phyloP scores from a whole-genome alignment of 371 early-diverging fungal genomes.

The Batkoa obscura region DNA sequence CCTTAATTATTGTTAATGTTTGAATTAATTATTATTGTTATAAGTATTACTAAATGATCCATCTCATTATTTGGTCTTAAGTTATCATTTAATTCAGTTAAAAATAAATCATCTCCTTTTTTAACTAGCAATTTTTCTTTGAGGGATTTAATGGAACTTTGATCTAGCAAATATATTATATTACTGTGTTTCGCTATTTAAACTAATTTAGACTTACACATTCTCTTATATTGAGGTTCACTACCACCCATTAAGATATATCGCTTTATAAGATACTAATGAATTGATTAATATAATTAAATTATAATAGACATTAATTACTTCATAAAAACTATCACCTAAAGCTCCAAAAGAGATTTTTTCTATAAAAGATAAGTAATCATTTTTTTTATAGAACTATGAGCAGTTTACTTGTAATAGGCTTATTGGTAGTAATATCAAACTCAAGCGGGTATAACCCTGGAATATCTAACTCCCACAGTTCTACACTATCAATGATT shows the following conservation, averaged over 20 bases:
- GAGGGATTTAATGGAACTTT: background rate
- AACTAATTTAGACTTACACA: background rate
- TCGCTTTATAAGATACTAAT: conserved; percentile 1
- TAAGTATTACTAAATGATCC: background rate
- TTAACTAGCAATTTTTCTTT: background rate
- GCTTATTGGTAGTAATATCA: conserved; percentile 5
- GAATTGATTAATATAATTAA: background rate
- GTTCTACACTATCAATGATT: background rate
- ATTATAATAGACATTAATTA: background rate
- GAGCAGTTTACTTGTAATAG: background rate
- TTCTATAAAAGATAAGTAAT: background rate
- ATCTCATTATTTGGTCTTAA: background rate
- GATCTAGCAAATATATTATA: background rate
- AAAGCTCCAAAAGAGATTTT: conserved; percentile 3
- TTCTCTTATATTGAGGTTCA: background rate
- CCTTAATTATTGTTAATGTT: background rate
- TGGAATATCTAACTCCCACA: background rate
- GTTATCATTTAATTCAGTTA: background rate
- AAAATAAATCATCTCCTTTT: background rate
- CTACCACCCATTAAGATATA: background rate
- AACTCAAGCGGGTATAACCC: conserved; percentile 11
- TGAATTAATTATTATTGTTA: background rate
- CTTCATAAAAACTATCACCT: conserved; percentile 6
- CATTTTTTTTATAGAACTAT: background rate
- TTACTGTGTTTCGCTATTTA: background rate